phyloP scores from a whole-genome alignment of 108 stramenopile genomes.

The Bacterosira constricta region DNA sequence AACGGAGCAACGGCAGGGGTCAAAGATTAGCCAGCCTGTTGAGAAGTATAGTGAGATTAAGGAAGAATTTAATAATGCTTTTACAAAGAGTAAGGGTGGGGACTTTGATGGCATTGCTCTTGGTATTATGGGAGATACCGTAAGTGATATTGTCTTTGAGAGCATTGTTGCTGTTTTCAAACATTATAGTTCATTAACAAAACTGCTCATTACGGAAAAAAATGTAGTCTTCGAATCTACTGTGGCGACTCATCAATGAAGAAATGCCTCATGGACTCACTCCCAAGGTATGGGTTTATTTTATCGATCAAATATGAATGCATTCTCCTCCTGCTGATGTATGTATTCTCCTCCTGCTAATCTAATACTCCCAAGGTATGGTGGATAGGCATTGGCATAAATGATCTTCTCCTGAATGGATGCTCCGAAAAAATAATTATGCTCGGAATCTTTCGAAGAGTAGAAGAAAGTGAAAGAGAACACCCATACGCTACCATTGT shows the following conservation, averaged over 20 bases:
- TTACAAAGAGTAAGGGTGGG: slow-evolving; percentile 50
- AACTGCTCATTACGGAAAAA: neutral
- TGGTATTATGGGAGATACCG: slow-evolving; percentile 68
- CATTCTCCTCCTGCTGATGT: slow-evolving; percentile 4
- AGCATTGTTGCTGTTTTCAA: no score
- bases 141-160: slow-evolving; percentile 7
- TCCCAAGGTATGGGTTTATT: slow-evolving; percentile 45
- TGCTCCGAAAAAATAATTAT: slow-evolving; percentile 70
- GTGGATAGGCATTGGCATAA: slow-evolving; percentile 61
- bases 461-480: slow-evolving; percentile 50
- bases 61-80: slow-evolving; percentile 48
- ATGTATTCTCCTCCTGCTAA: no score
- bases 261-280: slow-evolving; percentile 55
- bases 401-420: slow-evolving; percentile 55
- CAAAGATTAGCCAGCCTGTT: slow-evolving; percentile 26
- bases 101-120: slow-evolving; percentile 59
- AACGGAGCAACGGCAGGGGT: slow-evolving; percentile 59
- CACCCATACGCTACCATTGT: slow-evolving; percentile 59
- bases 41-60: slow-evolving; percentile 20
- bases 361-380: no score
- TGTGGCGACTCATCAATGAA: slow-evolving; percentile 75
- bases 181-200: neutral
- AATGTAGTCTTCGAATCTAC: slow-evolving; percentile 51
- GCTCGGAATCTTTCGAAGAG: slow-evolving; percentile 60
- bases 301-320: neutral